Percentiles rank a stretch among this genome's conserved stretches.
Conservation (phyloP, 1,139 yeast genomes). For the Citeromyces hawaiiensis region DNA sequence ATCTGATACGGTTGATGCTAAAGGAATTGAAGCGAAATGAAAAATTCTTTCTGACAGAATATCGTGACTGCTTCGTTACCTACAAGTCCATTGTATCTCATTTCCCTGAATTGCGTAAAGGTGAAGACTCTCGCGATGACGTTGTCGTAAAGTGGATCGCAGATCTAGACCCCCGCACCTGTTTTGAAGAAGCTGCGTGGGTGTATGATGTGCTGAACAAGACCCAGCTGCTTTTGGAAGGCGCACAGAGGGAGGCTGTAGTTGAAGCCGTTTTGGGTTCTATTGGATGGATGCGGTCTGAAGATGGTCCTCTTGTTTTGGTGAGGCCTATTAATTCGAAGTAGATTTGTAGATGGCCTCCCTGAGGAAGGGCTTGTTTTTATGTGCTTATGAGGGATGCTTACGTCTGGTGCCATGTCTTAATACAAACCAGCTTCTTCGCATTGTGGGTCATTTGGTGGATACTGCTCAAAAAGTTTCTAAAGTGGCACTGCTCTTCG, state of each 20-base stretch:
- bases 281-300: not conserved
- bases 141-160: not conserved
- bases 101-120: not conserved
- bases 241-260: not conserved
- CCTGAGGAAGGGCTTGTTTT: too few species aligned
- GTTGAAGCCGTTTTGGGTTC: not conserved
- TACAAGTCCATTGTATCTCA: not conserved
- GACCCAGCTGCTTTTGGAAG: too few species aligned
- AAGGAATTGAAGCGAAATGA: conserved; percentile 37
- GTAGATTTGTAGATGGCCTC: too few species aligned
- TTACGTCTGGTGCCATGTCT: too few species aligned
- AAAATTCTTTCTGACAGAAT: conserved; percentile 29
- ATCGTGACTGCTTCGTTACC: conserved; percentile 15
- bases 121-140: not conserved
- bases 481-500: too few species aligned
- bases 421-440: too few species aligned
- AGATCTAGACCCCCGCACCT: not conserved
- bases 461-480: too few species aligned
- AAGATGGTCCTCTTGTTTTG: not conserved
- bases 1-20: conserved; percentile 27
- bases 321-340: not conserved
- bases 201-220: not conserved
- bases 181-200: not conserved
- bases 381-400: too few species aligned
- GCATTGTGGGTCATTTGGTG: too few species aligned